Evolutionary conservation across 805 yeast species (phyloP), one percentile per base, ranked within the genome.

Genomic region (Starmerella scarabaei): DNA sequence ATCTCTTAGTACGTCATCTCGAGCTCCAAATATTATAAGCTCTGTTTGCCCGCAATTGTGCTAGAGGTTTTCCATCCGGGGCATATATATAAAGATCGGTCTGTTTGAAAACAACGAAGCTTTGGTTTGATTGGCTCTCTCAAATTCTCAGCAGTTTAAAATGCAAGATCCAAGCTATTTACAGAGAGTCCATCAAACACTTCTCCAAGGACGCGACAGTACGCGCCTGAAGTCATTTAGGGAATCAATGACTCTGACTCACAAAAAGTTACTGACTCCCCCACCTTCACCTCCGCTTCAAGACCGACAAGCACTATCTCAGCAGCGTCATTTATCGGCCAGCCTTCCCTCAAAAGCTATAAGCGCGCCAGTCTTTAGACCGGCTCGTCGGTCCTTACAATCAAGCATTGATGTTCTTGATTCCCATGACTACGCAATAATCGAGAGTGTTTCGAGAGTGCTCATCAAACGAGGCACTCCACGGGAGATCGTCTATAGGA

Each of bases 361-460:
- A 11, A 7, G 7, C 11, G 26, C 26, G 26, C 26, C 26, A 23
- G 11, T 11, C 9, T 23, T 7, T 11, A 23, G 26, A 23, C 26
- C 26, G 7, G 26, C 9, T 23, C 26, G 11, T 11, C 7, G 11
- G 11, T 23, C 26, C 9, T 11, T 23, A 7, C 26, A 23, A 11
- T 7, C 9, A 11, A 23, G 26, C 26, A 7, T 23, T 23, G 26
- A 11, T 11, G 9, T 7, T 11, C 11, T 23, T 23, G 26, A 11
- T 11, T 23, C 9, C 9, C 7, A 11, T 11, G 35, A 32, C 5
- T 21, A 32, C 8, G 35, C 27, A 18, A 27, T 28, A 5, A 35
- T 35, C 16, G 33, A 35, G 21, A 14, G 20, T 5, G 38, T 29
- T 20, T 8, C n/a, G 28, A 24, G 38, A 17, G 33, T 35, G 19